Evolutionary conservation across 2,329 filamentous ascomycete species (phyloP), one percentile per base, ranked within the genome.

Genomic region (Metarhizium humberi): DNA sequence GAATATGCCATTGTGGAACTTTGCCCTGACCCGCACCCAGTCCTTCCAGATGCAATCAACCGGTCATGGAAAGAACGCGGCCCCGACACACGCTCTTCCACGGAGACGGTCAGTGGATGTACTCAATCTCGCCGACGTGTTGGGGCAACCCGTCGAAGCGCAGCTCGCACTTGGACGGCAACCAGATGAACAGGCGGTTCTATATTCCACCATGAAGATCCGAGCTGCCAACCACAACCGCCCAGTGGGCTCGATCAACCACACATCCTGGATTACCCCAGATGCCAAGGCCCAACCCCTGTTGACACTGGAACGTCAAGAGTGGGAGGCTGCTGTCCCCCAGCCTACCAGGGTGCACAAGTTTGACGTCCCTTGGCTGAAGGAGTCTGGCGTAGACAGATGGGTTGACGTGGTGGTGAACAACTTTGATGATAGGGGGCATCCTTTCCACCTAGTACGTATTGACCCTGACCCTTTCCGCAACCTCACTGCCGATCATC

Each of bases 381-480:
- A 52, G 4, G 51, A 48, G 11, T 51, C 57, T 1, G 61, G 61
- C 32, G 18, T 48, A 16, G 68, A 62, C 6, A 57, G 58, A 34
- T 79, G 76, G 75, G 64, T 78, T 1, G 75, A 78, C 57, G 59
- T 78, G 1, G 67, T 77, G 3, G 64, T 78, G 50, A 79, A 79
- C 58, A 79, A 79, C 54, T 64, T 78, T 16, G 76, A 79, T 55
- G 75, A 78, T 45, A 73, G 73, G 6, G 65, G 69, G 0, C 77
- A 79, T 59, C 76, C 77, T 0, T 78, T 78, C 56, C 77, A 79
- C 59, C 56, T 79, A 46, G 73, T 75, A 63, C 55, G 64, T 57
- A 25, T 25, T 25, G 25, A 25, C 25, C 25, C 25, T 25, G 3
- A 25, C 25, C 25, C 25, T 25, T 25, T 25, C 4, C 25, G 3